These are phyloP conservation scores for Bipolaris sorokiniana DNA, from an alignment of 2,329 filamentous ascomycete species.

Conservation along the genomic window DNA sequence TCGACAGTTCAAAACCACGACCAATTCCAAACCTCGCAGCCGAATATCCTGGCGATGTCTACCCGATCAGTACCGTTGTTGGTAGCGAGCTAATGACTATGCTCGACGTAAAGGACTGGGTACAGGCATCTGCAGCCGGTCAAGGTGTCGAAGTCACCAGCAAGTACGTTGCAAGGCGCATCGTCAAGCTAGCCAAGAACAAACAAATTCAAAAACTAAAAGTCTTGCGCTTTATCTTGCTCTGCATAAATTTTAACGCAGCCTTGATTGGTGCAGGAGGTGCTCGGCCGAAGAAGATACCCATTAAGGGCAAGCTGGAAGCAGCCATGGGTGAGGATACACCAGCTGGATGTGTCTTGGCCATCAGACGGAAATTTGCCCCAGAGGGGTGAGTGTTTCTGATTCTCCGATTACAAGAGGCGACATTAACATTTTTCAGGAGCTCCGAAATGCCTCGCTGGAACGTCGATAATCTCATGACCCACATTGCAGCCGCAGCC, in stretches of 20 bases:
- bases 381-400: constrained; percentile 32
- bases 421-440: constrained; percentile 25
- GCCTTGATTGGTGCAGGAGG: constrained; percentile 44
- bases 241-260: constrained; percentile 57
- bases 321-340: constrained; percentile 61
- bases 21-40: constrained; percentile 73
- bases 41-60: constrained; percentile 72
- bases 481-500: constrained; percentile 73
- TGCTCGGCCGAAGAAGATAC: constrained; percentile 57
- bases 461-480: constrained; percentile 73
- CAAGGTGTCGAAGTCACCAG: constrained; percentile 64
- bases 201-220: constrained; percentile 57
- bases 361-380: constrained; percentile 67
- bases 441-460: constrained; percentile 68
- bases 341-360: constrained; percentile 33
- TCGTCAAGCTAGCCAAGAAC: constrained; percentile 63
- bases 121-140: constrained; percentile 66
- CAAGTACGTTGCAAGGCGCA: constrained; percentile 69
- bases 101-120: constrained; percentile 76
- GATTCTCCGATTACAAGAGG: not conserved
- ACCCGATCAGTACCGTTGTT: constrained; percentile 70
- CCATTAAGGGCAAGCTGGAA: constrained; percentile 68
- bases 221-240: constrained; percentile 56
- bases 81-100: constrained; percentile 70
- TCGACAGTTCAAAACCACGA: constrained; percentile 73